Evolutionary conservation across 495 filamentous ascomycete genomes (phyloP), one percentile per base, ranked within the genome.

Genomic region (Viridothelium virens): DNA sequence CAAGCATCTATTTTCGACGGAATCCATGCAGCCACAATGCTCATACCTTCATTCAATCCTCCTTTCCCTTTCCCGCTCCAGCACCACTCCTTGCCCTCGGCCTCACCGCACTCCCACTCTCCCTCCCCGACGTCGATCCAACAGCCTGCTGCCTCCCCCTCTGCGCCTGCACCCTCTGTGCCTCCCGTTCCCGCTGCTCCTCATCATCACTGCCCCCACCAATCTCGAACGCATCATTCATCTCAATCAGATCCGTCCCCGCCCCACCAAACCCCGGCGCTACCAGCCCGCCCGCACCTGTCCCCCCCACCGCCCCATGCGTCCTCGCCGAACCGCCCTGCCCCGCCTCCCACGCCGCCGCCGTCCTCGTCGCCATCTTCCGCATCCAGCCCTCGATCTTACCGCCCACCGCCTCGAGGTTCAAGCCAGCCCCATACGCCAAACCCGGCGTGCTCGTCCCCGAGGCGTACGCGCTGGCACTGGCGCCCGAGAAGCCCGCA

Each of bases 331-430:
- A 2, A 38, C 10, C 25, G 7, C 41, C 39, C 34, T 7, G 36
- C 34, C 36, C 70, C 68, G 3, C 72, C 70, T 31, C 62, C 67
- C 38, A 71, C 69, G 75, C 74, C 47, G 76, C 66, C 78, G 70
- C 70, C 77, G 67, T 63, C 68, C 61, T 61, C 68, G 81, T 83
- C 46, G 88, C 90, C 64, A 93, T 84, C 68, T 88, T 91, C 53
- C 91, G 80, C 68, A 97, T 81, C 91, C 94, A 98, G 6, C 87
- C 86, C 75, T 97, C 93, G 38, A 98, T 83, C 12, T 87, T 89
- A 12, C 89, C 87, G 0, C 91, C 92, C 1, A 95, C 85, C 64
- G 91, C 89, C 70, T 96, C 92, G 5, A 97, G 75, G 1, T 86
- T 81, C 1, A 75, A 47, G 2, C 71, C 71, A 62, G 31, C 46